These are phyloP conservation scores for Pleurotus salmoneostramineus DNA, from an alignment of 768 basidiomycete species.

Conservation along the genomic window DNA sequence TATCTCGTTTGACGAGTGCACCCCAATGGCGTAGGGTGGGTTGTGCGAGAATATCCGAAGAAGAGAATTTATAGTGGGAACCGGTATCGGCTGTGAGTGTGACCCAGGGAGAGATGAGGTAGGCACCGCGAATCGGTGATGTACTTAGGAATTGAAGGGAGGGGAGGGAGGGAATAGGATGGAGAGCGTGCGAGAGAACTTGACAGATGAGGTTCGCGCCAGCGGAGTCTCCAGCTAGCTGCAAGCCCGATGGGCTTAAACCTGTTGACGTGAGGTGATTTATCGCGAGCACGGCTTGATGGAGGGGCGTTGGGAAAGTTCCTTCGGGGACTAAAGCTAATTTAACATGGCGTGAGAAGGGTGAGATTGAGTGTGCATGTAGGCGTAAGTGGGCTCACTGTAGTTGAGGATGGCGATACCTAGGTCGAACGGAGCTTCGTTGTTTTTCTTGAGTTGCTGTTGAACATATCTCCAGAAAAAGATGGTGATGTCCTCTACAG, in stretches of 20 bases:
- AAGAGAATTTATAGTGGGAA: constrained; percentile 20
- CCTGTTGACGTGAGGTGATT: constrained; percentile 26
- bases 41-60: constrained; percentile 19
- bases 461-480: constrained; percentile 26
- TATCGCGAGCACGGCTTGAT: constrained; percentile 25
- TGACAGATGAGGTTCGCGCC: constrained; percentile 27
- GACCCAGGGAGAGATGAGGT: constrained; percentile 32
- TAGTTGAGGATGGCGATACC: constrained; percentile 28
- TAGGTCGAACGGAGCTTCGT: constrained; percentile 13
- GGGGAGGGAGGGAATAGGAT: constrained; percentile 21
- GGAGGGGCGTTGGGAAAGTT: constrained; percentile 30
- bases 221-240: constrained; percentile 32
- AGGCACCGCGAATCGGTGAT: constrained; percentile 17
- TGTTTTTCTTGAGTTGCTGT: constrained; percentile 16
- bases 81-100: constrained; percentile 17
- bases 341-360: no score
- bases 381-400: constrained; percentile 15
- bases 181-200: constrained; percentile 27
- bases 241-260: constrained; percentile 24
- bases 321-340: constrained; percentile 30
- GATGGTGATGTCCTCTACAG: constrained; percentile 15
- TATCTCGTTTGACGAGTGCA: constrained; percentile 16
- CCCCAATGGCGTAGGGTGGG: constrained; percentile 13
- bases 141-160: constrained; percentile 11
- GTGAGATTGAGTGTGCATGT: not conserved